A percentile compares a stretch with the other conserved stretches of the same genome.
Conservation (phyloP, 805 yeast species). For the Teunomyces gatunensis region DNA sequence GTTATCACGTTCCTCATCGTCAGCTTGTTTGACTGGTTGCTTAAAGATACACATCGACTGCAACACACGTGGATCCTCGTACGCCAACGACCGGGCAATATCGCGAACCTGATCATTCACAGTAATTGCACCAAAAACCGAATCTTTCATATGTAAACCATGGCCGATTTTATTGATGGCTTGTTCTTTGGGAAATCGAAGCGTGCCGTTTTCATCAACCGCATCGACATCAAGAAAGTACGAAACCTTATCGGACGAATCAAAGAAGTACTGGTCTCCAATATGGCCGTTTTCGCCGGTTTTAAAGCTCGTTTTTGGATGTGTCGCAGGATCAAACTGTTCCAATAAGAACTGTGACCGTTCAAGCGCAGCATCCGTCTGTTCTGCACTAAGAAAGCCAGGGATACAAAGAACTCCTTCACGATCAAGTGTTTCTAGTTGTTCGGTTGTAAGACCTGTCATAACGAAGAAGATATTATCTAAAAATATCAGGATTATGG, state of each 20-base stretch:
- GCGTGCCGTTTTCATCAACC: constrained; percentile 49
- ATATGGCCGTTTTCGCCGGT: constrained; percentile 60
- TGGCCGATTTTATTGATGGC: constrained; percentile 81
- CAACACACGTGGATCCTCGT: constrained; percentile 64
- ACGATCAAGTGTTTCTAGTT: constrained; percentile 45
- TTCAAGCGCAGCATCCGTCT: constrained; percentile 38
- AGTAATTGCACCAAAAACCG: constrained; percentile 49
- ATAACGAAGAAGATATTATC: neutral
- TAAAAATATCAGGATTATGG: too few species aligned
- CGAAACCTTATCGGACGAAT: constrained; percentile 65
- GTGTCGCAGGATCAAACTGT: constrained; percentile 50
- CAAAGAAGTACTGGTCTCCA: constrained; percentile 70
- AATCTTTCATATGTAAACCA: constrained; percentile 61
- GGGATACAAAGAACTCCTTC: constrained; percentile 66
- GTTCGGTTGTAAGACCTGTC: constrained; percentile 42
- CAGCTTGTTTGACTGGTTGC: constrained; percentile 46
- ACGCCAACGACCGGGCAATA: constrained; percentile 53
- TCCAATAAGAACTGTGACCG: constrained; percentile 46
- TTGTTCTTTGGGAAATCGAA: constrained; percentile 49
- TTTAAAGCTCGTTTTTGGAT: constrained; percentile 70
- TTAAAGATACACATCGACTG: constrained; percentile 81
- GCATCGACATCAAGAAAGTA: constrained; percentile 75
- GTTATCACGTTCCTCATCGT: constrained; percentile 32
- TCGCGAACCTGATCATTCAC: constrained; percentile 47
- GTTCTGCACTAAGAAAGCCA: constrained; percentile 46